A percentile compares a stretch with the other conserved stretches of the same genome.
These are phyloP conservation scores for Rosa multiflora DNA, from an alignment of 306 rosid genomes.

Conservation along the genomic window DNA sequence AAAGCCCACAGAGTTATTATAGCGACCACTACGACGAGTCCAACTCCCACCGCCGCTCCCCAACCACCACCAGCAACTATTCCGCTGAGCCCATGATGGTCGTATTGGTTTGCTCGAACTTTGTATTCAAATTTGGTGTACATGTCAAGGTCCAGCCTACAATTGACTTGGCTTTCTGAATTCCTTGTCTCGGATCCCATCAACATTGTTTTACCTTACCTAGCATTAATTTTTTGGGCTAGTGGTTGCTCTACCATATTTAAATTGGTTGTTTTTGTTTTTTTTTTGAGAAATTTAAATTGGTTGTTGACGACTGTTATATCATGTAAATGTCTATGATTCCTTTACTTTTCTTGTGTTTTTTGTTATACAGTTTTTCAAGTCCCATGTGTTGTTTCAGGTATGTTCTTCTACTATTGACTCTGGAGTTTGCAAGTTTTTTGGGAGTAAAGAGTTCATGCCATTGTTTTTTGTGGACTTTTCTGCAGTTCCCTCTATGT, in stretches of 20 bases:
- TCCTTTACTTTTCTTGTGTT: background rate
- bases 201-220: constrained; percentile 30
- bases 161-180: constrained; percentile 39
- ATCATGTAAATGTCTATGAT: background rate
- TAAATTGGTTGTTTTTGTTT: too few relatives aligned
- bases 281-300: background rate
- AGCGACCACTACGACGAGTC: background rate
- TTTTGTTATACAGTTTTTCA: background rate
- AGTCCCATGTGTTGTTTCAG: constrained; percentile 37
- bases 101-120: constrained; percentile 29
- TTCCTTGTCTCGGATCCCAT: constrained; percentile 50
- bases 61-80: background rate
- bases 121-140: constrained; percentile 42
- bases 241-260: background rate
- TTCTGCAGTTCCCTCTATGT: constrained; percentile 61
- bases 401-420: constrained; percentile 30
- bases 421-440: constrained; percentile 55
- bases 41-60: too few relatives aligned
- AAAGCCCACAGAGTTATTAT: constrained; percentile 25
- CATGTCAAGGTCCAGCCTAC: constrained; percentile 32
- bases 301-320: background rate
- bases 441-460: constrained; percentile 31
- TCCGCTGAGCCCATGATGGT: too few relatives aligned
- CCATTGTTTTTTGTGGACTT: constrained; percentile 67
- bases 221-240: constrained; percentile 58